Evolutionary conservation across 352 stramenopile genomes (phyloP), one percentile per base, ranked within the genome.

Genomic region (Pythium pyrilobum): DNA sequence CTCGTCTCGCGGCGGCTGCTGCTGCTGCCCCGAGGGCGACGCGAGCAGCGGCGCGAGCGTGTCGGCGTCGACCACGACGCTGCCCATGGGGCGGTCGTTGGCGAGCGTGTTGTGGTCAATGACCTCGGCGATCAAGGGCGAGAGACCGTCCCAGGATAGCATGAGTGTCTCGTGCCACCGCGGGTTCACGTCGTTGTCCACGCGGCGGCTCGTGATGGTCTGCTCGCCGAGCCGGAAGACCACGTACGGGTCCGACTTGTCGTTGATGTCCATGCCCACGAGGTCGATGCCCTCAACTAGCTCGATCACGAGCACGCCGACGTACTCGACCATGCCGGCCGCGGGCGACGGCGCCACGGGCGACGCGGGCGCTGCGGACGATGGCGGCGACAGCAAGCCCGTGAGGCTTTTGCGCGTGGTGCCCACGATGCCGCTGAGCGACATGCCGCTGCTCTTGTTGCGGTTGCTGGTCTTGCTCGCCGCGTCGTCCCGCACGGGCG

Each of bases 171-270:
- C 66, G 33, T 69, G 57, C 81, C 79, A 92, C 4, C 67, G 66
- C 37, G 81, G 81, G 29, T 85, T 77, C 27, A 88, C 72, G 51
- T 72, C 80, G 56, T 89, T 88, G 64, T 75, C 63, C 38, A 90
- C 74, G 36, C 69, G 67, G 49, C 81, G 69, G 43, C 81, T 90
- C 43, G 62, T 72, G 60, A 92, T 83, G 29, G 53, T 69, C 62
- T 92, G 81, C 47, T 89, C 81, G 5, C 81, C 79, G 2, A 92
- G 63, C 4, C 69, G 73, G 50, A 92, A 85, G 33, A 64, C 77
- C 49, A 90, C 81, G 71, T 90, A 92, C 52, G 80, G 78, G 49
- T 90, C 80, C 24, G 79, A 90, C 52, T 86, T 90, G 52, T 71
- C 81, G 34, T 74, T 87, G 44, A 90, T 84, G 59, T 87, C 80